A percentile compares a stretch with the other conserved stretches of the same genome.
phyloP scores from a whole-genome alignment of 164 flowering plant genomes.

The Sextonia rubra region DNA sequence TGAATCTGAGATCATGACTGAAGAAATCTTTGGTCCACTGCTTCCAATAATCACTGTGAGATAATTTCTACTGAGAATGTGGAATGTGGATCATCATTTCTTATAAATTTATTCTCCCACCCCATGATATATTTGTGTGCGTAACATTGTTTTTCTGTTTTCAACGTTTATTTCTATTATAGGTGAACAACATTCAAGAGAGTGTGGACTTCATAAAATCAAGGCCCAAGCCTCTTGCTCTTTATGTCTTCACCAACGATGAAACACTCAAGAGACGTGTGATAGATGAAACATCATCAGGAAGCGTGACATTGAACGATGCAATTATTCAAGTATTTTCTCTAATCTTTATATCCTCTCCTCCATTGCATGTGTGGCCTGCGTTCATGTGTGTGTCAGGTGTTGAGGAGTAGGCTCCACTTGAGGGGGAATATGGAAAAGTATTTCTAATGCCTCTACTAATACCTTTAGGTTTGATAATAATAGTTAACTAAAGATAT shows the following conservation, averaged over 20 bases:
- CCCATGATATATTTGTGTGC: too few species aligned
- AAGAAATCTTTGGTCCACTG: constrained; percentile 90
- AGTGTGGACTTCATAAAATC: constrained; percentile 81
- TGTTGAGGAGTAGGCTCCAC: too few species aligned
- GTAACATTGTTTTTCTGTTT: background rate
- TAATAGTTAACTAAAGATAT: too few species aligned
- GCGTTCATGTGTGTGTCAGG: too few species aligned
- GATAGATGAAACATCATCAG: constrained; percentile 70
- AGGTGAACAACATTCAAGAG: constrained; percentile 72
- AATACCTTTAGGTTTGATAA: too few species aligned
- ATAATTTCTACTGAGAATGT: background rate
- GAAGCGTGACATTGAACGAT: constrained; percentile 73
- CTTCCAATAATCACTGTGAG: constrained; percentile 90
- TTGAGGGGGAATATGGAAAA: too few species aligned
- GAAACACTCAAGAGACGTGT: constrained; percentile 46
- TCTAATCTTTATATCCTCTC: background rate
- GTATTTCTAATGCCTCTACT: too few species aligned
- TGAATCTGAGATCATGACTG: constrained; percentile 74
- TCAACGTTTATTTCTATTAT: constrained; percentile 5
- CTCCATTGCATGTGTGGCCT: too few species aligned
- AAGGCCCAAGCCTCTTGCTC: constrained; percentile 66
- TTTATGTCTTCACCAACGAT: constrained; percentile 70
- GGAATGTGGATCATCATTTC: background rate
- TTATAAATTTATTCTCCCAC: too few species aligned
- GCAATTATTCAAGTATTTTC: constrained; percentile 54